Evolutionary conservation across 805 yeast genomes (phyloP).

Genomic region (Metschnikowia picachoensis): DNA sequence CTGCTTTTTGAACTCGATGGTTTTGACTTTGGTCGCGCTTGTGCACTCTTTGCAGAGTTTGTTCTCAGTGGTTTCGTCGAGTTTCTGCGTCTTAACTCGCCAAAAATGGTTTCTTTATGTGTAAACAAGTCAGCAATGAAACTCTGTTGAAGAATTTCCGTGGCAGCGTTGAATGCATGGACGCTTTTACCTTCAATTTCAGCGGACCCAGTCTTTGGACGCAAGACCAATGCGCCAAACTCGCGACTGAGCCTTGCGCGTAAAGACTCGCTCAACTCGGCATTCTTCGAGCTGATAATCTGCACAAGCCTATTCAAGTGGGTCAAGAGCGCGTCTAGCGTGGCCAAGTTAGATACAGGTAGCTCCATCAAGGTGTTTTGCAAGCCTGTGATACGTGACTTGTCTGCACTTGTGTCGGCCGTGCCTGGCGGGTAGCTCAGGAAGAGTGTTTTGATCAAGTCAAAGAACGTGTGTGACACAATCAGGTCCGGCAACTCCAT

Average conservation of each 20-base stretch:
- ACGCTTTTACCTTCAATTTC: conserved; percentile 14
- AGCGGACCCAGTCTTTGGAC: conserved; percentile 38
- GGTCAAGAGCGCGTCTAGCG: conserved; percentile 73
- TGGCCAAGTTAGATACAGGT: conserved; percentile 69
- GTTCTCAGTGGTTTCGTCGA: conserved; percentile 19
- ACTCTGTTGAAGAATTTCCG: conserved; percentile 39
- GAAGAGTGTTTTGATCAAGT: conserved; percentile 65
- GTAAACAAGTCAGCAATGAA: conserved; percentile 60
- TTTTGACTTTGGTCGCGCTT: conserved; percentile 3
- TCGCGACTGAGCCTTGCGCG: conserved; percentile 58
- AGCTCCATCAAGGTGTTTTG: conserved; percentile 64
- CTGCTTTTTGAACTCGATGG: conserved; percentile 7
- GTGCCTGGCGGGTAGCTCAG: conserved; percentile 28
- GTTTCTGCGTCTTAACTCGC: conserved; percentile 47
- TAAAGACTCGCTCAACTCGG: conserved; percentile 30
- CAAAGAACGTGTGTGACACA: conserved; percentile 61
- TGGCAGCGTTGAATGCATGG: conserved; percentile 12
- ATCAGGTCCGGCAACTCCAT: conserved; percentile 79
- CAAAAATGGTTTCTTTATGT: conserved; percentile 60
- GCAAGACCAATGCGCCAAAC: conserved; percentile 57
- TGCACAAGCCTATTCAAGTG: conserved; percentile 64
- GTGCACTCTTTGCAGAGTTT: conserved; percentile 7
- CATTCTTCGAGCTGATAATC: conserved; percentile 41
- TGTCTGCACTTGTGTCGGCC: conserved; percentile 23
- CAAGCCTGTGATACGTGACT: conserved; percentile 53